phyloP scores from a whole-genome alignment of 257 asterid species.

The Solanum arcanum region DNA sequence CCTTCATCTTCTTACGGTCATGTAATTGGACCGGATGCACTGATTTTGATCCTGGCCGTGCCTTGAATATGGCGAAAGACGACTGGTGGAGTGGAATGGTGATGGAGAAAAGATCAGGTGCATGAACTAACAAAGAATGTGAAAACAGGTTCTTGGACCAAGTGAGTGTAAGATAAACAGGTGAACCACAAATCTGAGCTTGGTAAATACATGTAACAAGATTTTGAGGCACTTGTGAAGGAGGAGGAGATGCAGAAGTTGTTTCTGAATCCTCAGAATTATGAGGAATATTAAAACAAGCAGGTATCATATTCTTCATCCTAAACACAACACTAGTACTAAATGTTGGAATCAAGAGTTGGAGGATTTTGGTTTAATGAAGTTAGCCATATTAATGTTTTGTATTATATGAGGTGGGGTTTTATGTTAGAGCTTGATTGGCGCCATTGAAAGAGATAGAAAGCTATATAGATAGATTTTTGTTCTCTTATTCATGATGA shows the following conservation, averaged over 20 bases:
- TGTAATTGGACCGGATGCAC: not conserved
- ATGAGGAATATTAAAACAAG: slow-evolving; percentile 16
- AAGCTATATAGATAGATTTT: not conserved
- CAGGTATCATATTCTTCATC: slow-evolving; percentile 10
- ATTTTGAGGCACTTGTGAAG: slow-evolving; percentile 17
- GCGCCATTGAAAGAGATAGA: slow-evolving; percentile 19
- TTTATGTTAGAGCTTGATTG: slow-evolving; percentile 24
- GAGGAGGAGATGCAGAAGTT: not conserved
- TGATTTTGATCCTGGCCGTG: slow-evolving; percentile 23
- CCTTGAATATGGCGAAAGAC: slow-evolving; percentile 12
- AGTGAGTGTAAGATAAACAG: slow-evolving; percentile 16
- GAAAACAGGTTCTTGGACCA: slow-evolving; percentile 25
- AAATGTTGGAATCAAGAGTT: not conserved
- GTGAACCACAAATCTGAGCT: slow-evolving; percentile 14
- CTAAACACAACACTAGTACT: not conserved
- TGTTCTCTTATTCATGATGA: not conserved
- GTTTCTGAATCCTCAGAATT: not conserved
- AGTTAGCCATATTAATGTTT: not conserved
- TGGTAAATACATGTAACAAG: slow-evolving; percentile 26
- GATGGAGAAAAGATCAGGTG: slow-evolving; percentile 12
- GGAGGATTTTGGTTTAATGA: not conserved
- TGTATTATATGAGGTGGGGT: slow-evolving; percentile 11
- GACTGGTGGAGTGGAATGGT: slow-evolving; percentile 16
- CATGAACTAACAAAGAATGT: slow-evolving; percentile 17
- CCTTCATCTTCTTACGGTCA: slow-evolving; percentile 6